These are phyloP conservation scores for Umbelopsis vinacea DNA, from an alignment of 192 early-diverging fungal species.

Conservation along the genomic window DNA sequence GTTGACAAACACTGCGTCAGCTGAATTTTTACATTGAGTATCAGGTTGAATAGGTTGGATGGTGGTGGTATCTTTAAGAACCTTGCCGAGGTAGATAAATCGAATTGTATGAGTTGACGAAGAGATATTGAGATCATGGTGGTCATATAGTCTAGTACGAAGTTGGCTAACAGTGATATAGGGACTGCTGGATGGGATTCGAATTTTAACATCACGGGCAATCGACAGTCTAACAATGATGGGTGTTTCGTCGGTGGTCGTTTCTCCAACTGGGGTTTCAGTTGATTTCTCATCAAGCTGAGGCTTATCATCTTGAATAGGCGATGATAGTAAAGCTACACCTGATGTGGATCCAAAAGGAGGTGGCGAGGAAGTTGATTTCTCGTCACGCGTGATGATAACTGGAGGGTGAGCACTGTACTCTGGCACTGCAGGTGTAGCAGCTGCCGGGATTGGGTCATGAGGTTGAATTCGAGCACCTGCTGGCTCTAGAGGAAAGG, in stretches of 20 bases:
- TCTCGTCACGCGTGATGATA: constrained; percentile 4
- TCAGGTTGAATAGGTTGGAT: constrained; percentile 7
- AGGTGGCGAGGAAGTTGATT: constrained; percentile 7
- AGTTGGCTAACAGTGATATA: neutral
- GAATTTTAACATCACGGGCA: constrained; percentile 10
- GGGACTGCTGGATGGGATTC: constrained; percentile 12
- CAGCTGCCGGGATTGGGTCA: neutral
- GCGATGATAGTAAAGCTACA: constrained; percentile 10
- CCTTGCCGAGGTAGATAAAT: constrained; percentile 15
- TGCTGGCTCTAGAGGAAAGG: neutral
- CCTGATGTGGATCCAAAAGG: constrained; percentile 17
- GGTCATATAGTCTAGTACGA: constrained; percentile 1
- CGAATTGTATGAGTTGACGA: constrained; percentile 3
- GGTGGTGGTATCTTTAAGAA: constrained; percentile 1
- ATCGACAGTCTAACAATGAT: constrained; percentile 15
- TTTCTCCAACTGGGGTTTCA: neutral
- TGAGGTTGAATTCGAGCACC: constrained; percentile 4
- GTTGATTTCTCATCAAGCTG: neutral
- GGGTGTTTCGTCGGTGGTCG: constrained; percentile 1
- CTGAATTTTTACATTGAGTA: constrained; percentile 1
- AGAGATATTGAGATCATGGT: constrained; percentile 8
- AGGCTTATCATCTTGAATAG: constrained; percentile 8
- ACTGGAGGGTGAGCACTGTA: constrained; percentile 9
- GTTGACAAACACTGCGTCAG: constrained; percentile 1
- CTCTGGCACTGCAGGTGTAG: constrained; percentile 4